Conservation (phyloP, 139 green algal genomes). For the Zygnema cylindricum region DNA sequence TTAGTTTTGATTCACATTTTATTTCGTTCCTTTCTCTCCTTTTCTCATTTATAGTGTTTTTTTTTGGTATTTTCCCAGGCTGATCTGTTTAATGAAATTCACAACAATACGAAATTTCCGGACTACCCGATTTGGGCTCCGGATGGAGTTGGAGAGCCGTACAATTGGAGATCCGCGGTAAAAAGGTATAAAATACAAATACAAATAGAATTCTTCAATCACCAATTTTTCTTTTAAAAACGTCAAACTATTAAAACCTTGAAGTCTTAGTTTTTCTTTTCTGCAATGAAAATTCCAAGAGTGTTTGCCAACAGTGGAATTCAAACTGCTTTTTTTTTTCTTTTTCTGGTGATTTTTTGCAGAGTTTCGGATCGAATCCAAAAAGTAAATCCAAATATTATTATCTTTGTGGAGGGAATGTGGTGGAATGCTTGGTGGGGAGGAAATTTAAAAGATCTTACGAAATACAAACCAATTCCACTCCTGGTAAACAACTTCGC, state of each 20-base stretch:
- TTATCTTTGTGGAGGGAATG: constrained; percentile 51
- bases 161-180: constrained; percentile 27
- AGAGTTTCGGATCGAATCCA: constrained; percentile 34
- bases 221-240: not conserved
- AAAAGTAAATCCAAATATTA: constrained; percentile 28
- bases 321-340: not conserved
- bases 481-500: not conserved
- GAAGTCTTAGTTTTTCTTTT: not conserved
- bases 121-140: not conserved
- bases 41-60: not conserved
- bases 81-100: constrained; percentile 42
- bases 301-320: too few species aligned
- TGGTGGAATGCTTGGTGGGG: constrained; percentile 38
- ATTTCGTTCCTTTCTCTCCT: not conserved
- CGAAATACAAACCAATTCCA: constrained; percentile 7
- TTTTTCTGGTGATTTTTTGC: not conserved
- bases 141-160: not conserved
- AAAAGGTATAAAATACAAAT: constrained; percentile 1
- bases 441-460: constrained; percentile 22
- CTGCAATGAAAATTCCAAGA: too few species aligned
- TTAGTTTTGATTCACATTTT: not conserved
- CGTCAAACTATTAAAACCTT: not conserved
- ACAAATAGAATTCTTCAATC: not conserved
- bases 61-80: not conserved
- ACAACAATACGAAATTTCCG: constrained; percentile 11